phyloP scores from a whole-genome alignment of 1,284 basidiomycete genomes.

The Vanrija humicola region DNA sequence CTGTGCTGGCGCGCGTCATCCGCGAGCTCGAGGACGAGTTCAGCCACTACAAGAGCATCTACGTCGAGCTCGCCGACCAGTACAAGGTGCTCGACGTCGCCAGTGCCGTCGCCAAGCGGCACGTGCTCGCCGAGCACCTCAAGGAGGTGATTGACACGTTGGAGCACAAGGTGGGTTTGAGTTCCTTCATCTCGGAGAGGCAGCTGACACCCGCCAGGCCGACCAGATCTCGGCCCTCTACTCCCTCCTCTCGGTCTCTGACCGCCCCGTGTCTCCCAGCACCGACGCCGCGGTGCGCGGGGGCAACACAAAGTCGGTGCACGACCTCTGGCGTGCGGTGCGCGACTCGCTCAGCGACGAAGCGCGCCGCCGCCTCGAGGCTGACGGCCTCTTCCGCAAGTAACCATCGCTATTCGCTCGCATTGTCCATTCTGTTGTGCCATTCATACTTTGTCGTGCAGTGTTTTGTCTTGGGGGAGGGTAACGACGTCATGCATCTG shows the following conservation, averaged over 20 bases:
- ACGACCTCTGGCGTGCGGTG: slow-evolving; percentile 38
- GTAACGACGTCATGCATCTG: too few species aligned
- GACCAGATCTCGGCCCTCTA: slow-evolving; percentile 83
- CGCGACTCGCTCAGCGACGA: slow-evolving; percentile 36
- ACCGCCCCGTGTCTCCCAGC: slow-evolving; percentile 44
- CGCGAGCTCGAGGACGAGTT: slow-evolving; percentile 85
- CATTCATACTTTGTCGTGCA: too few species aligned
- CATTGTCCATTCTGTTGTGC: too few species aligned
- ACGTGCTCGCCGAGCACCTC: slow-evolving; percentile 75
- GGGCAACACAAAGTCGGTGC: slow-evolving; percentile 22
- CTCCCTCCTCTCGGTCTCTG: slow-evolving; percentile 68
- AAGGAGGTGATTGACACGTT: slow-evolving; percentile 82
- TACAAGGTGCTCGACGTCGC: slow-evolving; percentile 81
- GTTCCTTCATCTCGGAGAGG: background rate
- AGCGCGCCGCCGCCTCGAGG: slow-evolving; percentile 29
- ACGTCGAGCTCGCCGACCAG: slow-evolving; percentile 79
- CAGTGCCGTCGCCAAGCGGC: slow-evolving; percentile 70
- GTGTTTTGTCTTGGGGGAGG: too few species aligned
- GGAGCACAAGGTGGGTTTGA: slow-evolving; percentile 67
- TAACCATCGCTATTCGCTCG: too few species aligned
- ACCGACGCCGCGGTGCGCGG: background rate
- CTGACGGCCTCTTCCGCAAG: slow-evolving; percentile 19
- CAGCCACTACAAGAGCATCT: slow-evolving; percentile 84
- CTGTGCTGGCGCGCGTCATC: slow-evolving; percentile 70
- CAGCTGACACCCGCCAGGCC: slow-evolving; percentile 54